These are phyloP conservation scores for Simmondsia chinensis DNA, from an alignment of 148 eudicot genomes.

Conservation along the genomic window DNA sequence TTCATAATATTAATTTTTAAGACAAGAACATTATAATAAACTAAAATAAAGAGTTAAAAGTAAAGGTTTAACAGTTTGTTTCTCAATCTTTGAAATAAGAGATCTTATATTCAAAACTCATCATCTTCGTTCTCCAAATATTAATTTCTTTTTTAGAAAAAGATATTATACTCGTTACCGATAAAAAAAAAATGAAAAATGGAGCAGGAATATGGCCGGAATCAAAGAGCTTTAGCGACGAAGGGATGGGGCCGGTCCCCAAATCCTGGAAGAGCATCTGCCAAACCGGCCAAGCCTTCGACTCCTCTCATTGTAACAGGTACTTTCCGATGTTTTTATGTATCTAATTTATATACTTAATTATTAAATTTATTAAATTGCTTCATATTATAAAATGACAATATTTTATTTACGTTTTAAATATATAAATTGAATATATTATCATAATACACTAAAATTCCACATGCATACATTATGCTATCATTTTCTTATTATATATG, in stretches of 20 bases:
- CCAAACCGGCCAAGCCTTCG: constrained; percentile 64
- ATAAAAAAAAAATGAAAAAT: background rate
- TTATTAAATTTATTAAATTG: background rate
- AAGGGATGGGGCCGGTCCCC: constrained; percentile 72
- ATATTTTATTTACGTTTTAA: no score
- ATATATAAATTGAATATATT: no score
- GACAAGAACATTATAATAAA: background rate
- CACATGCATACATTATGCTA: no score
- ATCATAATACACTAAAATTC: no score
- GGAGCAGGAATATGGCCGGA: constrained; percentile 83
- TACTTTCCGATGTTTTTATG: constrained; percentile 12
- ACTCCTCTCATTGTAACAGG: constrained; percentile 72
- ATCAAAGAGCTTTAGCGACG: constrained; percentile 64
- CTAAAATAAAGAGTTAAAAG: no score
- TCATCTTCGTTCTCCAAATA: no score
- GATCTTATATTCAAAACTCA: no score
- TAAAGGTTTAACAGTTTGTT: no score
- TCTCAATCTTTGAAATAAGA: no score
- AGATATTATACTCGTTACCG: background rate
- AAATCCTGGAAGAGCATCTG: constrained; percentile 82
- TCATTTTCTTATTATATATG: no score
- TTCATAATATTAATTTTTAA: background rate
- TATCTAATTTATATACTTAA: background rate
- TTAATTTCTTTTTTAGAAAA: background rate
- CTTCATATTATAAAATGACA: no score